Conservation (phyloP, 2,329 filamentous ascomycete genomes). For the Fusarium albosuccineum region DNA sequence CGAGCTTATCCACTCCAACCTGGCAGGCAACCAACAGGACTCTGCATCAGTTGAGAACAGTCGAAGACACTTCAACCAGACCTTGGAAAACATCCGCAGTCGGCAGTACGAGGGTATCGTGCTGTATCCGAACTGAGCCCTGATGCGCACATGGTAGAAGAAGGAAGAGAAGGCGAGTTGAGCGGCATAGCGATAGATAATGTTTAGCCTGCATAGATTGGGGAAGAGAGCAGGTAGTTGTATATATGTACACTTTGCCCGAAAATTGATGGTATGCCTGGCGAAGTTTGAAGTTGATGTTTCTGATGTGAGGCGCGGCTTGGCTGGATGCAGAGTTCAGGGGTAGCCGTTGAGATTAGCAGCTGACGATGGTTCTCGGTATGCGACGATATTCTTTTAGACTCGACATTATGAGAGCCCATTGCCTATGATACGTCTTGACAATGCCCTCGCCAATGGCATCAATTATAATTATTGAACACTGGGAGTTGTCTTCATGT, state of each 20-base stretch:
- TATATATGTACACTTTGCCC: slow-evolving; percentile 48
- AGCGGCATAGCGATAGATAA: slow-evolving; percentile 47
- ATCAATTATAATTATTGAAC: slow-evolving; percentile 1
- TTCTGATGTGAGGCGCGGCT: slow-evolving; percentile 6
- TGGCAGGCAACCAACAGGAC: slow-evolving; percentile 86
- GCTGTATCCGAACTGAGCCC: slow-evolving; percentile 66
- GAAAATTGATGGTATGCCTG: slow-evolving; percentile 31
- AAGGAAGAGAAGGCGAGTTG: slow-evolving; percentile 21
- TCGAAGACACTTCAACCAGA: slow-evolving; percentile 93
- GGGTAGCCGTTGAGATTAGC: neutral
- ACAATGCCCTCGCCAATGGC: neutral
- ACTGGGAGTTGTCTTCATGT: slow-evolving; percentile 6
- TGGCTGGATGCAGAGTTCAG: slow-evolving; percentile 23
- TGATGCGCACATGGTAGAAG: slow-evolving; percentile 1
- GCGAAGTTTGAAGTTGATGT: slow-evolving; percentile 10
- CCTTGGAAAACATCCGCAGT: slow-evolving; percentile 90
- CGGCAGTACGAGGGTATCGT: slow-evolving; percentile 95
- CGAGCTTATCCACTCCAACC: slow-evolving; percentile 96
- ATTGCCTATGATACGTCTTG: too few relatives aligned
- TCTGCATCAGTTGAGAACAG: slow-evolving; percentile 88
- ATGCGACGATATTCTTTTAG: too few relatives aligned
- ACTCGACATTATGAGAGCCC: too few relatives aligned
- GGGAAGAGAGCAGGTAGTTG: slow-evolving; percentile 40
- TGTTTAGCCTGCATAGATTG: slow-evolving; percentile 35
- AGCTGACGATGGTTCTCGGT: neutral